Percentiles rank a stretch among this genome's conserved stretches.
These are phyloP conservation scores for Rhizoclosmatium hyalinum DNA, from an alignment of 371 early-diverging fungal species.

Conservation along the genomic window DNA sequence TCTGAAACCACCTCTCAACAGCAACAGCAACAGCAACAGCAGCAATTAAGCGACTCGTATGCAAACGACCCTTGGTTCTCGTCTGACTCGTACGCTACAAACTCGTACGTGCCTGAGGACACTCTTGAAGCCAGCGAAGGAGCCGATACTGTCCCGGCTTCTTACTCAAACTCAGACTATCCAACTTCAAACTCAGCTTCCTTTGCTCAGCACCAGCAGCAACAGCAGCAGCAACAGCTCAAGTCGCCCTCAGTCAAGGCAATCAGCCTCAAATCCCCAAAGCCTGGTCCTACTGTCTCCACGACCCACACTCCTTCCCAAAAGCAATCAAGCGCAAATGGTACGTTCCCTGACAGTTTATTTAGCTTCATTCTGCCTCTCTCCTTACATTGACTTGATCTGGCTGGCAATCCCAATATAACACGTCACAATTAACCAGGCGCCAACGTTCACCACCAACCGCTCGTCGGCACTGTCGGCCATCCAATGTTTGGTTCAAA, in stretches of 20 bases:
- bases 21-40: no score
- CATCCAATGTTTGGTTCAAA: constrained; percentile 17
- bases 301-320: not conserved
- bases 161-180: not conserved
- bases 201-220: not conserved
- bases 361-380: not conserved
- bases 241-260: not conserved
- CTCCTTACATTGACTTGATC: not conserved
- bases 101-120: constrained; percentile 5
- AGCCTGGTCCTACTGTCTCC: not conserved
- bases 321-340: not conserved
- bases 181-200: not conserved
- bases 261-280: not conserved
- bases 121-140: not conserved
- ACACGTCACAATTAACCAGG: constrained; percentile 1
- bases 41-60: not conserved
- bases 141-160: not conserved
- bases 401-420: not conserved
- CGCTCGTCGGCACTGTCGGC: not conserved
- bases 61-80: constrained; percentile 10
- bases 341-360: not conserved
- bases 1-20: not conserved
- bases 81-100: constrained; percentile 7
- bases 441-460: not conserved
- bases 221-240: not conserved